Evolutionary conservation across 192 early-diverging fungal species (phyloP), one percentile per base, ranked within the genome.

Genomic region (Entrophospora sp.): DNA sequence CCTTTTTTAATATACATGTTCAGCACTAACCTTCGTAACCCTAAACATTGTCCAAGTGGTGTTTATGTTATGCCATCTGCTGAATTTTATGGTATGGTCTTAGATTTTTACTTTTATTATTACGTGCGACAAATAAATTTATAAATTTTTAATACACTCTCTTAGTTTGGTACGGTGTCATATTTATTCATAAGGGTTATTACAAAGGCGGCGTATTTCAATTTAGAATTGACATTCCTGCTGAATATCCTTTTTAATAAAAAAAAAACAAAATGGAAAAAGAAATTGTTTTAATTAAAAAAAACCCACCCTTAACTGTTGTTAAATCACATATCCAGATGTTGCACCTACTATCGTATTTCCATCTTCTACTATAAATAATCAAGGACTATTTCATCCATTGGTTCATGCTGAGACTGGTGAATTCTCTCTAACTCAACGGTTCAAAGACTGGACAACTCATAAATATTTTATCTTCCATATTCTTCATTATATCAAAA

Each of bases 101-200:
- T n/a, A n/a, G n/a, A n/a, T n/a, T n/a, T n/a, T n/a, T n/a, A n/a
- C n/a, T n/a, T n/a, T n/a, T n/a, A n/a, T n/a, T n/a, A n/a, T n/a
- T n/a, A n/a, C n/a, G n/a, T n/a, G n/a, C n/a, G n/a, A n/a, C n/a
- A n/a, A n/a, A n/a, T n/a, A n/a, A 6, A 20, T 6, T 52, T 59
- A 24, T 58, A 20, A 35, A 28, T 22, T 22, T 9, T 10, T 67
- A 8, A 51, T 64, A 9, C 38, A 24, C 31, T 58, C 28, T 64
- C 68, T 73, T 22, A 85, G 90, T 82, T 52, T 95, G 92, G 92
- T 83, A 87, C 66, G 94, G 91, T 0, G 85, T 87, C 5, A 72
- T 96, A 31, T 93, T 95, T 73, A 75, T 96, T 32, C 90, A 94
- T 72, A 85, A 90, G 32, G 94, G 94, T 31, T 95, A 87, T 75